Base-by-base conservation (phyloP, 192 early-diverging fungal species). In the Ambispora gerdemannii region DNA sequence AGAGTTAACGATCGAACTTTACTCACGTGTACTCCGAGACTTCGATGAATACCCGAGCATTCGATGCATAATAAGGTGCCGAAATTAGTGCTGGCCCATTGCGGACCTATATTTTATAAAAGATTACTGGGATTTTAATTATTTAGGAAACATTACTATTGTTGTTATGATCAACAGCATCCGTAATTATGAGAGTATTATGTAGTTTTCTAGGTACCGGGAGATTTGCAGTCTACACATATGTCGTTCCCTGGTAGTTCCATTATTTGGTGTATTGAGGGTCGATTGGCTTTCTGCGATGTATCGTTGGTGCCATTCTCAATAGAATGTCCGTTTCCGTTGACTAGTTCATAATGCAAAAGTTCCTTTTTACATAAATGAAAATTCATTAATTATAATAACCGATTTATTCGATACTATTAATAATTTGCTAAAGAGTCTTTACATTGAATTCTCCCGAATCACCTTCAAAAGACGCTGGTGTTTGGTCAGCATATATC, bases 41-140 rank as follows among this genome's bases (percentile, higher is more conserved):
- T 92, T 67, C 94, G 90, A 74, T 96, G 94, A 47, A 95, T 90
- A 25, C 94, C 94, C 28, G 92, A 95, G 72, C 94, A 96, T 47
- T 88, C 88, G 27, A 94, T 96, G 70, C 92, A 96, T 65, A 96
- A 70, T 32, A 92, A 80, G 2, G 84, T 82, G 32, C 94, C 93
- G 49, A 92, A 81, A 59, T 92, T 94, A 27, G 89, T 90, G 68
- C 88, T 86, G 34, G 92, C 91, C 94, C 94, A 96, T 77, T 92
- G 88, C 13, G 92, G 91, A 49, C 83, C 87, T 73, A 64, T 28
- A 35, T 58, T 2, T 10, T 27, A 38, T 3, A n/a, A 65, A 38
- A 3, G 3, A 31, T 51, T 52, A 70, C 3, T 13, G 27, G 50
- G 24, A 74, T 35, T 34, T 32, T 43, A 51, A 62, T 70, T 24